Base-by-base conservation (phyloP, 176 grass and related monocot genomes). In the Aegilops longissima region DNA sequence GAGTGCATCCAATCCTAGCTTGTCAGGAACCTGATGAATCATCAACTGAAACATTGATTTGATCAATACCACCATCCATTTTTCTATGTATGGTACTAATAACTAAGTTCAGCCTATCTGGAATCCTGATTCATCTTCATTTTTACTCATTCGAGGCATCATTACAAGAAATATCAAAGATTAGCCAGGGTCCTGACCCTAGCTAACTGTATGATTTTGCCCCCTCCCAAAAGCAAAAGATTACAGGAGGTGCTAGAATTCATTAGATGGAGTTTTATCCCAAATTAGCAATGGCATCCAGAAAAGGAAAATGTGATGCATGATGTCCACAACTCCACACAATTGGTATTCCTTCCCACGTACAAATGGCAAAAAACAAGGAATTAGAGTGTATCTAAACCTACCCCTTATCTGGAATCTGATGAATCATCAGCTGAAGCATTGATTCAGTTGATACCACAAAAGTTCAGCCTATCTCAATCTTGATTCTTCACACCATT, bases 141-240 rank as follows among this genome's bases (percentile, higher is more conserved):
- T 47, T 12, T 47, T 47, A 47, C 44, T 47, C 44, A 47, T 47
- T 47, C 0, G 44, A 47, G 0, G 12, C 45, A 49, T 49, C 45
- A 49, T 49, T 13, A 49, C 45, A 49, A 49, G 44, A 49, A 13
- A 49, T 49, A 49, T 49, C 4, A 14, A 49, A 49, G 45, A 49
- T 13, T 0, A 49, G 45, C 45, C 12, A 49, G 45, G 45, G 12
- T 49, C 45, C 45, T 49, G 45, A 49, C 45, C 45, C 5, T 49
- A 49, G 45, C 45, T 49, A 49, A 49, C 12, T 49, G 45, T 49
- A 49, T 49, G 45, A 5, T 49, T 49, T 8, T 76, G 86, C 31
- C 62, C 18, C 86, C 20, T 68, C 80, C 62, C 80, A 33, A 77
- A 77, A 77, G 86, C 63, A 77, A 88, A 88, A 77, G 62, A 59